Evolutionary conservation across 495 filamentous ascomycete species (phyloP), one percentile per base, ranked within the genome.

Genomic region (Neurospora sp.): DNA sequence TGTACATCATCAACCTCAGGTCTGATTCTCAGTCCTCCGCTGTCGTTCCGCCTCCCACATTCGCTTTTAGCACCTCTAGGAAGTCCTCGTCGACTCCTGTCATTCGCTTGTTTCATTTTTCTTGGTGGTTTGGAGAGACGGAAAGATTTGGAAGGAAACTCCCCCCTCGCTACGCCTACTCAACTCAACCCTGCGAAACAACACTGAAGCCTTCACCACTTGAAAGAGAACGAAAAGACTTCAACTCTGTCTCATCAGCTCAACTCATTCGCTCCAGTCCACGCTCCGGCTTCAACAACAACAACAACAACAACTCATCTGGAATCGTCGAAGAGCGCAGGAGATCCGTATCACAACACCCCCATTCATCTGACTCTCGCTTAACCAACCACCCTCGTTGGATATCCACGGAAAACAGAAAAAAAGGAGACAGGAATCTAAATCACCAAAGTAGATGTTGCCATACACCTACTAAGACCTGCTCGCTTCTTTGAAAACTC

Each of bases 1-100:
- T 23, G n/a, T 76, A 77, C 79, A 81, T 76, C 79, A 75, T 74
- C 76, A 75, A 70, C 77, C 54, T 35, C 54, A 66, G 54, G 54
- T 72, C 77, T 77, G 71, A 74, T 73, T 73, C 27, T 35, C 79
- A 80, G 82, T 82, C 77, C 76, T 77, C 75, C 76, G 83, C 84
- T 81, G 78, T 77, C 75, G 72, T 76, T 74, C 72, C 74, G 76
- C 76, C 82, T 81, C 83, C 82, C 84, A 85, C 84, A 77, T 79
- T 86, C 84, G 84, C 85, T 87, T 83, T 84, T 80, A 76, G 78
- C 79, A 75, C 78, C 78, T 78, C 76, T 78, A 86, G 87, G 87
- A 88, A 87, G 86, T 86, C 87, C 87, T 89, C 86, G 87, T 85
- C 80, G 87, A 83, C 86, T 89, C 87, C 87, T 88, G 85, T 88